phyloP scores from a whole-genome alignment of 805 yeast genomes.

The Candida awuae region DNA sequence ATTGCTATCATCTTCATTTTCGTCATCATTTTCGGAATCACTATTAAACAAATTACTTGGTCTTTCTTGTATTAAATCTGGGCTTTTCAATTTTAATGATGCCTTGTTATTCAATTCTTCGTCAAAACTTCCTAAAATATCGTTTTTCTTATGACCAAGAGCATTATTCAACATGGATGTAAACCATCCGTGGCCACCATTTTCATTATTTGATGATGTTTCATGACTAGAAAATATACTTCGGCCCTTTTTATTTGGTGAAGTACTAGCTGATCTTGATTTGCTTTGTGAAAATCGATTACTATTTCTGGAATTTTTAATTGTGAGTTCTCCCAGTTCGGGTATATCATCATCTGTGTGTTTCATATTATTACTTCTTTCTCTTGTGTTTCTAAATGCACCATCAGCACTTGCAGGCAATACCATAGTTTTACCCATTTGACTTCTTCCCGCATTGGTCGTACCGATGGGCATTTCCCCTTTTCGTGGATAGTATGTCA shows the following conservation, averaged over 20 bases:
- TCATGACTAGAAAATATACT: not conserved
- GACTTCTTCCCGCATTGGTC: conserved; percentile 17
- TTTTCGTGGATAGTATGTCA: conserved; percentile 74
- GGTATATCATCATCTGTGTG: conserved; percentile 9
- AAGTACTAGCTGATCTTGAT: not conserved
- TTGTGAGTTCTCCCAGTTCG: conserved; percentile 5
- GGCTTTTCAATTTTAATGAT: conserved; percentile 17
- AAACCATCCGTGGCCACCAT: not conserved
- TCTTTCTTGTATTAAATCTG: conserved; percentile 13
- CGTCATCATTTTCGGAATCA: conserved; percentile 19
- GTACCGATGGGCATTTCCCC: conserved; percentile 26
- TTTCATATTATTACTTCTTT: not conserved
- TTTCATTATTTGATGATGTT: not conserved
- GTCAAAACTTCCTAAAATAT: not conserved
- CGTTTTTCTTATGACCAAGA: not conserved
- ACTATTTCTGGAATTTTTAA: not conserved
- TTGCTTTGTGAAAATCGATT: not conserved
- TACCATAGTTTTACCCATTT: conserved; percentile 2
- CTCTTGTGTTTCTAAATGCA: conserved; percentile 1
- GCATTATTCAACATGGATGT: not conserved
- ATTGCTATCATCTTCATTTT: not conserved
- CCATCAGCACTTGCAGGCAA: not conserved
- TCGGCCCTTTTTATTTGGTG: conserved; percentile 1
- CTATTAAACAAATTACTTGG: conserved; percentile 22
- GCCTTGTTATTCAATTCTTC: conserved; percentile 7